Evolutionary conservation across 78 protist genomes (phyloP).

Genomic region (Andalucia godoyi): DNA sequence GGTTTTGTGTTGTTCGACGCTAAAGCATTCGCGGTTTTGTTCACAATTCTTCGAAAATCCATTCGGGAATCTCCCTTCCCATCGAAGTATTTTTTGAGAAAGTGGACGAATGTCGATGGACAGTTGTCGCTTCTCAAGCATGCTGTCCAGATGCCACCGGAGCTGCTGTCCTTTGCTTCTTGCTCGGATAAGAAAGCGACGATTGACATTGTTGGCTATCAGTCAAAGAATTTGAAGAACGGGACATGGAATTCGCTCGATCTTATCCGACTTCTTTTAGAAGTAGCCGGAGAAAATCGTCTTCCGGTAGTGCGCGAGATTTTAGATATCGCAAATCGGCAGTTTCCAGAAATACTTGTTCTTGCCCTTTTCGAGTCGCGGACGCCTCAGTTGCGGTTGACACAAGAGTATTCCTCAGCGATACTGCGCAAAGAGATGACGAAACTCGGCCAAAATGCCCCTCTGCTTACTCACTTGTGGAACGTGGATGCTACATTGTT

Average conservation of each 20-base stretch:
- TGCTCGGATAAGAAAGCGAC: too few species aligned
- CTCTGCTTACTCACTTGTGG: not conserved
- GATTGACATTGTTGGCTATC: not conserved
- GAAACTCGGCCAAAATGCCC: not conserved
- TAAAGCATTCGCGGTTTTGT: slow-evolving; percentile 11
- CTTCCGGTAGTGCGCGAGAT: not conserved
- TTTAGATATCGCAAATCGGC: not conserved
- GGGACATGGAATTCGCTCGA: slow-evolving; percentile 11
- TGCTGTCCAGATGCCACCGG: not conserved
- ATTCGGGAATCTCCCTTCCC: not conserved
- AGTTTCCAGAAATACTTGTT: slow-evolving; percentile 3
- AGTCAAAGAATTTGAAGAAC: not conserved
- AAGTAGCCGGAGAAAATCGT: not conserved
- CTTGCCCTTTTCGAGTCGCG: not conserved
- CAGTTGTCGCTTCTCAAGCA: slow-evolving; percentile 1
- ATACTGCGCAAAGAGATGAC: too few species aligned
- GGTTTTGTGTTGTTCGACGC: not conserved
- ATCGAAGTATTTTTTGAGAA: not conserved
- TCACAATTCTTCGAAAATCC: not conserved
- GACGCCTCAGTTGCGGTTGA: not conserved
- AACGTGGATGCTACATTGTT: not conserved
- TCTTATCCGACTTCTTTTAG: slow-evolving; percentile 3
- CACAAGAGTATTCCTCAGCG: not conserved
- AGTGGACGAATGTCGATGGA: not conserved
- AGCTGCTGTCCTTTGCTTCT: not conserved